Conservation (phyloP, 2,329 filamentous ascomycete genomes). For the Xylariaceae sp. region DNA sequence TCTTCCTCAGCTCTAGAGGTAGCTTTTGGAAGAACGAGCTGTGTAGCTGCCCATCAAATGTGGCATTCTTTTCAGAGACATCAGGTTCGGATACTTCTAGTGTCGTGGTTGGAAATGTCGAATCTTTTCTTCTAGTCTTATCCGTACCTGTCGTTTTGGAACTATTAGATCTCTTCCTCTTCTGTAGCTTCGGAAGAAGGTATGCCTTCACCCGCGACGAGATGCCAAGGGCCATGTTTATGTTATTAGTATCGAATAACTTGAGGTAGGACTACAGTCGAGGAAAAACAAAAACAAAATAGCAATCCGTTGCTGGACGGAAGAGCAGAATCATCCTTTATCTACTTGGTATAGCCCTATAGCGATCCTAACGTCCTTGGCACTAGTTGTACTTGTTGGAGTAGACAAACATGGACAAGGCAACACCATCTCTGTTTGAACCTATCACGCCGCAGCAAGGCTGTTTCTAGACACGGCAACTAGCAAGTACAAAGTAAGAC, state of each 20-base stretch:
- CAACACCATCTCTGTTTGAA: neutral
- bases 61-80: neutral
- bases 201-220: slow-evolving; percentile 34
- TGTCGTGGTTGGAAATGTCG: neutral
- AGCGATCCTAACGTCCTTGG: neutral
- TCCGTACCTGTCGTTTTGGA: slow-evolving; percentile 13
- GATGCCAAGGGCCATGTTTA: slow-evolving; percentile 33
- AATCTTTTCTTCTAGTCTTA: slow-evolving; percentile 10
- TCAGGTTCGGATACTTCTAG: neutral
- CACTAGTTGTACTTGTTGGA: neutral
- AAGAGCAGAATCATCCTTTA: neutral
- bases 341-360: neutral
- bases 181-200: slow-evolving; percentile 30
- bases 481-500: slow-evolving; percentile 13
- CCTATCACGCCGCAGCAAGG: neutral
- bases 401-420: slow-evolving; percentile 4
- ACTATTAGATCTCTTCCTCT: slow-evolving; percentile 28
- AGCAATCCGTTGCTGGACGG: neutral
- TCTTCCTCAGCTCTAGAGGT: slow-evolving; percentile 43
- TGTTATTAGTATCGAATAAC: neutral
- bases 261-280: neutral
- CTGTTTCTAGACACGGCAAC: slow-evolving; percentile 11
- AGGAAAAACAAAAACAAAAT: neutral
- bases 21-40: slow-evolving; percentile 42
- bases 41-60: slow-evolving; percentile 29